These are phyloP conservation scores for Epichloe amarillans DNA, from an alignment of 2,329 filamentous ascomycete genomes.

Conservation along the genomic window DNA sequence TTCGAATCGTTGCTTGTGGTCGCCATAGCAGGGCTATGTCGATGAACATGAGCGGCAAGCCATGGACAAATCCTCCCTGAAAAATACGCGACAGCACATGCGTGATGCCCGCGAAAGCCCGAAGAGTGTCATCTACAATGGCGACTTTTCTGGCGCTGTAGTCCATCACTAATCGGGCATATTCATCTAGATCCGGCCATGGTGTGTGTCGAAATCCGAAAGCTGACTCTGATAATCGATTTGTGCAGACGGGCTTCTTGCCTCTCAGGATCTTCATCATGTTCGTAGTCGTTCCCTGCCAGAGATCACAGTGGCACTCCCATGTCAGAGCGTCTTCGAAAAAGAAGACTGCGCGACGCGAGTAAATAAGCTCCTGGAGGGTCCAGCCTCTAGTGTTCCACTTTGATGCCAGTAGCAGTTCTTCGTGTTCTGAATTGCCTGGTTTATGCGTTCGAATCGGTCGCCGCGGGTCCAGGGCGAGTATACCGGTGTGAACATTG, in stretches of 20 bases:
- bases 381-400: constrained; percentile 32
- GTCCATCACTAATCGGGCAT: constrained; percentile 29
- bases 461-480: constrained; percentile 22
- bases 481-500: constrained; percentile 24
- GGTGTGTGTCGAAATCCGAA: constrained; percentile 27
- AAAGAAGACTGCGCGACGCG: constrained; percentile 29
- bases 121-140: constrained; percentile 27
- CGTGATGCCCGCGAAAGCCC: constrained; percentile 30
- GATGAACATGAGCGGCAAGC: constrained; percentile 33
- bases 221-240: constrained; percentile 17
- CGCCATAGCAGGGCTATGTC: constrained; percentile 32
- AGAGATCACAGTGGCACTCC: constrained; percentile 32
- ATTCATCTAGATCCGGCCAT: constrained; percentile 34
- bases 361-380: constrained; percentile 29
- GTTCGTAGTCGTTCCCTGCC: constrained; percentile 22
- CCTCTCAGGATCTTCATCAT: constrained; percentile 20
- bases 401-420: constrained; percentile 23
- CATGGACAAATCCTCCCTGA: constrained; percentile 29
- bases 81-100: constrained; percentile 28
- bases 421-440: constrained; percentile 20
- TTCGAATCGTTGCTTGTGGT: constrained; percentile 28
- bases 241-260: constrained; percentile 19
- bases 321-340: constrained; percentile 30
- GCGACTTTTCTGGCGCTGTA: constrained; percentile 28
- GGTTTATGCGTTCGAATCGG: constrained; percentile 13